Base-by-base conservation (phyloP, 208 protist species). In the Acanthamoeba divionensis region DNA sequence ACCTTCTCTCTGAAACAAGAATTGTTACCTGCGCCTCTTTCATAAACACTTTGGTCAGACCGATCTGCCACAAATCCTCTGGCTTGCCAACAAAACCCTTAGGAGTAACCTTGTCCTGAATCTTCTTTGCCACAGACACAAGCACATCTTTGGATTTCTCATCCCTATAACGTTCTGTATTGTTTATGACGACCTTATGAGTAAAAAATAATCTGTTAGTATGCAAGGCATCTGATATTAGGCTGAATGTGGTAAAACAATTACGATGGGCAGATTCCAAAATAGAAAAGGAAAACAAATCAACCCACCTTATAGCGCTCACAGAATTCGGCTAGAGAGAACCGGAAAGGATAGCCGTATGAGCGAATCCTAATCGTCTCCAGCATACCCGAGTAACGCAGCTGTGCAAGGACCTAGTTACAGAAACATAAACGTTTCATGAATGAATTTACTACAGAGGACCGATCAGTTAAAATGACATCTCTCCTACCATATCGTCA, bases 331-430 rank as follows among this genome's bases (percentile, higher is more conserved):
- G 21, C 21, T 21, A 85, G 54, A 2, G n/a, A n/a, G 54, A 45
- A 65, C 3, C 91, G 91, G 44, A 90, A 33, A 10, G 91, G 80
- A 57, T 83, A 93, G 1, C 91, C 91, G 12, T 52, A 47, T 18
- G 50, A 60, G 0, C 91, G 88, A 41, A 93, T 93, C 54, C 75
- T 50, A 29, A 91, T 86, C 21, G 91, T 86, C 63, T 93, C 91
- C 47, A 91, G 36, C 80, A 93, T 87, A 10, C 91, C 91, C 15
- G 89, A 90, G 41, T 93, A 93, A 21, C 89, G 79, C 44, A 93
- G 89, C 89, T 93, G 91, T 36, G 45, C 41, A n/a, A 83, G 38
- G 5, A 75, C 31, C 48, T 83, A 18, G 9, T 0, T 21, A 26
- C 26, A 24, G 26, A 12, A 0, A 3, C 57, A 65, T 5, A 65